A percentile compares a stretch with the other conserved stretches of the same genome.
phyloP scores from a whole-genome alignment of 2,329 filamentous ascomycete species.

The Colletotrichum kahawae region DNA sequence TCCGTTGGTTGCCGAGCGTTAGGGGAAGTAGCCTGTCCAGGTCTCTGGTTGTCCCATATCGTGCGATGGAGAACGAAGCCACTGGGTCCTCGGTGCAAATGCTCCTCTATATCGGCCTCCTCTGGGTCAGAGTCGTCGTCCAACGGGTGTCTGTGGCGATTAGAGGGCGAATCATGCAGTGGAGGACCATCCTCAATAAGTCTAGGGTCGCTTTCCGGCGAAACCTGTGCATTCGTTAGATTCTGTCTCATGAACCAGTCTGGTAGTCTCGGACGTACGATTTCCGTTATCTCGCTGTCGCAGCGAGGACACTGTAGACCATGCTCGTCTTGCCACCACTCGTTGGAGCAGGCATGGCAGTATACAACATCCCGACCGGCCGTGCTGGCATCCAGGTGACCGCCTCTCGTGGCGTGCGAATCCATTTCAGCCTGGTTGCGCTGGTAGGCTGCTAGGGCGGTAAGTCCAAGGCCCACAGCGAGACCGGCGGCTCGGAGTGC shows the following conservation, averaged over 20 bases:
- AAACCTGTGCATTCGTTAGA: slow-evolving; percentile 48
- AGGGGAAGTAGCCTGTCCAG: neutral
- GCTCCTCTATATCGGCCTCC: slow-evolving; percentile 63
- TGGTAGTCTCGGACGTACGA: slow-evolving; percentile 61
- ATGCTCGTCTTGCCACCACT: slow-evolving; percentile 79
- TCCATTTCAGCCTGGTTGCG: slow-evolving; percentile 50
- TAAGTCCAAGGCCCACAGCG: slow-evolving; percentile 62
- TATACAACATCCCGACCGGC: slow-evolving; percentile 74
- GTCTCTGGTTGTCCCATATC: slow-evolving; percentile 27
- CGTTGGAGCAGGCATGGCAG: slow-evolving; percentile 80
- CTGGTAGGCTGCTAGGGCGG: slow-evolving; percentile 60
- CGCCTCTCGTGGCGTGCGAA: slow-evolving; percentile 28
- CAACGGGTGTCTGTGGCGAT: slow-evolving; percentile 25
- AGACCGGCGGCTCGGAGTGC: slow-evolving; percentile 59
- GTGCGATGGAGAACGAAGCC: slow-evolving; percentile 46
- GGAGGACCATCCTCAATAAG: slow-evolving; percentile 31
- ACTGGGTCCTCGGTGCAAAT: slow-evolving; percentile 42
- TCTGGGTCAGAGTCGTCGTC: slow-evolving; percentile 61
- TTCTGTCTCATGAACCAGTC: no score
- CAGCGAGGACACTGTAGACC: slow-evolving; percentile 80
- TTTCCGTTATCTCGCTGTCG: slow-evolving; percentile 79
- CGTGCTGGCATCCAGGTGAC: slow-evolving; percentile 53
- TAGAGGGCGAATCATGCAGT: slow-evolving; percentile 8
- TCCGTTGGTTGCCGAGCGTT: slow-evolving; percentile 20
- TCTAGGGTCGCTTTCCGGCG: slow-evolving; percentile 67